These are phyloP conservation scores for Claviceps paspali DNA, from an alignment of 2,329 filamentous ascomycete species.

Conservation along the genomic window DNA sequence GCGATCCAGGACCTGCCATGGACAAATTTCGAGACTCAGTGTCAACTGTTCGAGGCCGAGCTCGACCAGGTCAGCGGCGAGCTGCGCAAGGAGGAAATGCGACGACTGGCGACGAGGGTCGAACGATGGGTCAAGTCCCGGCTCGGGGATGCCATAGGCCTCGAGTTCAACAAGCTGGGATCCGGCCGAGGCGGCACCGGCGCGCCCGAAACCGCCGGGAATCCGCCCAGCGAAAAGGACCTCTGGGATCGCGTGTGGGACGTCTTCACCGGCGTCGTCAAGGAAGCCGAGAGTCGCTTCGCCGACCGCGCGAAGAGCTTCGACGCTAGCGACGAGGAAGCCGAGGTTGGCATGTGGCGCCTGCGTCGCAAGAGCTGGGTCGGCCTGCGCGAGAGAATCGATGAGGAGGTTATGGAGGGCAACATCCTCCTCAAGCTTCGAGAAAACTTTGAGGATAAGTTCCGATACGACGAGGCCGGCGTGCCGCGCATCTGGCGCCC, in stretches of 20 bases:
- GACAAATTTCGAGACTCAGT: conserved; percentile 75
- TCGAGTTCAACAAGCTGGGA: conserved; percentile 93
- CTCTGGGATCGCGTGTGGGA: conserved; percentile 95
- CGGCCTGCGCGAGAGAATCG: conserved; percentile 75
- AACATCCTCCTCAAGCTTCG: conserved; percentile 89
- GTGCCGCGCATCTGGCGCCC: conserved; percentile 95
- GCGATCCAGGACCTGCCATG: conserved; percentile 68
- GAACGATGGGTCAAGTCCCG: conserved; percentile 89
- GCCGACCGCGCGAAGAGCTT: conserved; percentile 83
- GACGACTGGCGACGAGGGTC: conserved; percentile 73
- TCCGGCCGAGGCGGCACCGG: conserved; percentile 72
- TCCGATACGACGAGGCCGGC: conserved; percentile 89
- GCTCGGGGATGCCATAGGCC: conserved; percentile 70
- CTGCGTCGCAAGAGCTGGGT: conserved; percentile 89
- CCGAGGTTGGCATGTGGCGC: conserved; percentile 84
- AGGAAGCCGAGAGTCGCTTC: conserved; percentile 74
- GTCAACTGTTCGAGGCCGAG: conserved; percentile 72
- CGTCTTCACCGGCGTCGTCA: conserved; percentile 67
- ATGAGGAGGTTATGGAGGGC: conserved; percentile 96
- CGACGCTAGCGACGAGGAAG: conserved; percentile 80
- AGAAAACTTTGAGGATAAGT: conserved; percentile 98
- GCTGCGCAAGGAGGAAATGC: conserved; percentile 89
- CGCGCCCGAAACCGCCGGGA: conserved; percentile 58
- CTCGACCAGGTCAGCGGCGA: conserved; percentile 75
- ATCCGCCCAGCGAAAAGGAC: conserved; percentile 66